A percentile compares a stretch with the other conserved stretches of the same genome.
Evolutionary conservation across 495 filamentous ascomycete genomes (phyloP).

Genomic region (Pseudevernia furfuracea): DNA sequence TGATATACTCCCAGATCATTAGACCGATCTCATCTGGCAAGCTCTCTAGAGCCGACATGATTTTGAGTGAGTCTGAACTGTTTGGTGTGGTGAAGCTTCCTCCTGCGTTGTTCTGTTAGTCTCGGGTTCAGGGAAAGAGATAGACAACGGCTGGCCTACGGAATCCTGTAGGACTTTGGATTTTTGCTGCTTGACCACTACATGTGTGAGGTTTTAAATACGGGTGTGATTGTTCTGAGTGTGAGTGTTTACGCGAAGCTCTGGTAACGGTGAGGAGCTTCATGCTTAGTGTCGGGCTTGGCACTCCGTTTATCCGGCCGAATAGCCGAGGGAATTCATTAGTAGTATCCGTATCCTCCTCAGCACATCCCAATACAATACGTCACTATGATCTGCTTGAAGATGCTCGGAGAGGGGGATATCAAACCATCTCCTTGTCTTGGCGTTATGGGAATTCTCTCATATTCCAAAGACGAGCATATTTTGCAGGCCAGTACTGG

Average conservation of each 20-base stretch:
- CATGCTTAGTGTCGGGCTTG: background rate
- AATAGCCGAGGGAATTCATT: no score
- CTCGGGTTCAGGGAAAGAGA: background rate
- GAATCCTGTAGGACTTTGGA: no score
- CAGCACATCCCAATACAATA: background rate
- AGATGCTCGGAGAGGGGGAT: no score
- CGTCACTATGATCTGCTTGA: no score
- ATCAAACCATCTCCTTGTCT: no score
- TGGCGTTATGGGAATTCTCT: background rate
- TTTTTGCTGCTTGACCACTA: no score
- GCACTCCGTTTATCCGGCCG: background rate
- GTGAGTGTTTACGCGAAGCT: background rate
- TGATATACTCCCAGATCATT: background rate
- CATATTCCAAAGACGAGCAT: background rate
- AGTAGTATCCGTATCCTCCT: no score
- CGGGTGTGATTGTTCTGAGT: no score
- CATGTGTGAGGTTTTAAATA: background rate
- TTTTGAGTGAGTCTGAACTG: no score
- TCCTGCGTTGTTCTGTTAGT: background rate
- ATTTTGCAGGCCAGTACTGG: background rate
- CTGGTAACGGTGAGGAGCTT: background rate
- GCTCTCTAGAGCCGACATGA: no score
- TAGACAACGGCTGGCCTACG: background rate
- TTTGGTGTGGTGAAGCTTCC: no score
- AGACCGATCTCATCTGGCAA: no score